Conservation (phyloP, 2,329 filamentous ascomycete species). For the Ascochyta fabae region DNA sequence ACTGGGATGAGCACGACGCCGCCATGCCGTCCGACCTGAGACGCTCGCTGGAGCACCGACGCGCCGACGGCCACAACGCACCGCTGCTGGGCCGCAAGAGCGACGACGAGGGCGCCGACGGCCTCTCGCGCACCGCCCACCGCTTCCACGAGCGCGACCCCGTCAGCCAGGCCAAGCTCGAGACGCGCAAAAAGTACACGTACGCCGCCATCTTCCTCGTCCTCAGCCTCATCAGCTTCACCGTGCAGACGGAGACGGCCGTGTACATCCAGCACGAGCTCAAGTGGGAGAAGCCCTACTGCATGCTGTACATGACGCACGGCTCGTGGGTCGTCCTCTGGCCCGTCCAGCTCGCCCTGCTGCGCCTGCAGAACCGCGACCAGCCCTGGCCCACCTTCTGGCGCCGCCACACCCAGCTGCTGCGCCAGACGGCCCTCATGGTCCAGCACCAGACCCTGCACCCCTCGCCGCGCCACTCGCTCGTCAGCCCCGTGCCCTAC, state of each 20-base stretch:
- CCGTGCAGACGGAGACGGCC: conserved; percentile 93
- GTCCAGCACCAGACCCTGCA: conserved; percentile 80
- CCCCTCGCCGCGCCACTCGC: conserved; percentile 57
- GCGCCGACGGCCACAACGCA: conserved; percentile 54
- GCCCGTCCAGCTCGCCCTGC: conserved; percentile 80
- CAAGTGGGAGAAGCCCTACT: conserved; percentile 98
- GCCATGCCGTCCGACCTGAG: conserved; percentile 60
- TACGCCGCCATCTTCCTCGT: conserved; percentile 85
- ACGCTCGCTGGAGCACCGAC: conserved; percentile 47
- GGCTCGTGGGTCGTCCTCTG: conserved; percentile 91
- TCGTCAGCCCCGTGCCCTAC: conserved; percentile 69
- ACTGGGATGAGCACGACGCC: conserved; percentile 54
- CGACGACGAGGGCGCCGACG: conserved; percentile 43
- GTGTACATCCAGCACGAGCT: conserved; percentile 92
- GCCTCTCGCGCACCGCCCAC: conserved; percentile 40
- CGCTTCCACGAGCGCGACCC: conserved; percentile 81
- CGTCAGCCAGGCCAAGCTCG: conserved; percentile 66
- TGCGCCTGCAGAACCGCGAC: conserved; percentile 79
- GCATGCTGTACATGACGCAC: conserved; percentile 98
- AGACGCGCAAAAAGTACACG: conserved; percentile 81
- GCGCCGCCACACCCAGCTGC: conserved; percentile 70
- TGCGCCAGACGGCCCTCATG: conserved; percentile 79
- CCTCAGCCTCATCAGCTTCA: conserved; percentile 85
- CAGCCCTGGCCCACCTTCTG: conserved; percentile 86
- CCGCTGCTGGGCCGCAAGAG: conserved; percentile 60